Evolutionary conservation across 2,329 filamentous ascomycete species (phyloP).

Genomic region (Ploettnerulaceae sp.): DNA sequence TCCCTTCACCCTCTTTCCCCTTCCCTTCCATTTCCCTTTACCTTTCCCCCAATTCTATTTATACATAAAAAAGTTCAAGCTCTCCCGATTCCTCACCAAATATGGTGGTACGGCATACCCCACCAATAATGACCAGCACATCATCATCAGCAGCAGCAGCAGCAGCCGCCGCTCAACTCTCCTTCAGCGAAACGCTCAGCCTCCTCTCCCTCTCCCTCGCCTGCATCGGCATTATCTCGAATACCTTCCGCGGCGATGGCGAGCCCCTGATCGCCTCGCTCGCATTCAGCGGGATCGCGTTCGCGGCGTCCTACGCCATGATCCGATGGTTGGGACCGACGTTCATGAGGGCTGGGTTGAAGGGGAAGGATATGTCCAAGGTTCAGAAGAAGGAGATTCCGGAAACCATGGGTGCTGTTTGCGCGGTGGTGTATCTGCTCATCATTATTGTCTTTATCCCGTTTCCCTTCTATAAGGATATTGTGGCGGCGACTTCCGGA

Average conservation of each 20-base stretch:
- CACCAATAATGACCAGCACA: too few relatives aligned
- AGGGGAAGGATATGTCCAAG: slow-evolving; percentile 85
- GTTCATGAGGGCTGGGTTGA: slow-evolving; percentile 83
- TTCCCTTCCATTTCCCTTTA: too few relatives aligned
- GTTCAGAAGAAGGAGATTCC: slow-evolving; percentile 72
- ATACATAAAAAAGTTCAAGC: too few relatives aligned
- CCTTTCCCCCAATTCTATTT: too few relatives aligned
- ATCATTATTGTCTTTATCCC: slow-evolving; percentile 89
- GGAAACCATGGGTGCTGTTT: slow-evolving; percentile 93
- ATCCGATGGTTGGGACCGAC: slow-evolving; percentile 90
- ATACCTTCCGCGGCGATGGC: slow-evolving; percentile 76
- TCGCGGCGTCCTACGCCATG: slow-evolving; percentile 74
- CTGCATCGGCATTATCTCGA: slow-evolving; percentile 68
- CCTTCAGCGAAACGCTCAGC: slow-evolving; percentile 45
- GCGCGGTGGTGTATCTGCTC: slow-evolving; percentile 87
- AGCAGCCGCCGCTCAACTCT: slow-evolving; percentile 39
- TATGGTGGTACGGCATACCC: too few relatives aligned
- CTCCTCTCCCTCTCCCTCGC: slow-evolving; percentile 58
- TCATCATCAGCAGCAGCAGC: too few relatives aligned
- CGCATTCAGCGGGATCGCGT: slow-evolving; percentile 80
- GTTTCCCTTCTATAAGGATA: slow-evolving; percentile 97
- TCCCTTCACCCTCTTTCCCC: too few relatives aligned
- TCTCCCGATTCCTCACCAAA: too few relatives aligned
- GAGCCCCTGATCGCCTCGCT: slow-evolving; percentile 85
- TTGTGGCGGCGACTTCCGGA: slow-evolving; percentile 89